Evolutionary conservation across 371 early-diverging fungal species (phyloP).

Genomic region (Mucor racemosus): DNA sequence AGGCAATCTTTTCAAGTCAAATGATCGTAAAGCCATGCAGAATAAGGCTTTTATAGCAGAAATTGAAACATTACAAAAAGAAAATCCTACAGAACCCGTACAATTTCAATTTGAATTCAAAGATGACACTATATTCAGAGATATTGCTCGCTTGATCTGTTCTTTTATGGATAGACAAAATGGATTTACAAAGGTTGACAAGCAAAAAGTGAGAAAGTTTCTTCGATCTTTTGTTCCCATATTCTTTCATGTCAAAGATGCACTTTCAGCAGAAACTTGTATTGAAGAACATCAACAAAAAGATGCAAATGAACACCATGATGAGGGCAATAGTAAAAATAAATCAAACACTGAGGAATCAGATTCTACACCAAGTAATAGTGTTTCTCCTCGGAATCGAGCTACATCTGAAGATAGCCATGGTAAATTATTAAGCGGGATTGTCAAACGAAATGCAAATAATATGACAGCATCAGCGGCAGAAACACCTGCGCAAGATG

Average conservation of each 20-base stretch:
- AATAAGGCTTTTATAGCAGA: slow-evolving; percentile 79
- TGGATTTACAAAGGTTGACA: slow-evolving; percentile 61
- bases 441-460: not conserved
- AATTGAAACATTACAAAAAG: slow-evolving; percentile 65
- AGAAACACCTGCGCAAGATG: not conserved
- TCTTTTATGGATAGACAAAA: slow-evolving; percentile 57
- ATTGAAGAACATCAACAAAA: slow-evolving; percentile 32
- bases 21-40: slow-evolving; percentile 82
- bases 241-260: slow-evolving; percentile 66
- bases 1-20: slow-evolving; percentile 84
- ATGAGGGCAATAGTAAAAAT: slow-evolving; percentile 11
- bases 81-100: slow-evolving; percentile 34
- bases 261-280: slow-evolving; percentile 5
- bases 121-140: slow-evolving; percentile 65
- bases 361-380: slow-evolving; percentile 22
- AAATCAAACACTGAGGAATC: slow-evolving; percentile 30
- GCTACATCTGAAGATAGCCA: slow-evolving; percentile 2
- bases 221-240: slow-evolving; percentile 69
- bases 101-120: slow-evolving; percentile 70
- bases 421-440: slow-evolving; percentile 23
- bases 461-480: too few relatives aligned
- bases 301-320: slow-evolving; percentile 24
- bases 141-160: slow-evolving; percentile 63
- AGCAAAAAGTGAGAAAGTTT: slow-evolving; percentile 72
- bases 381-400: not conserved